Percentiles rank a stretch among this genome's conserved stretches.
Evolutionary conservation across 345 rosid species (phyloP).

Genomic region (Pelargonium nanum): DNA sequence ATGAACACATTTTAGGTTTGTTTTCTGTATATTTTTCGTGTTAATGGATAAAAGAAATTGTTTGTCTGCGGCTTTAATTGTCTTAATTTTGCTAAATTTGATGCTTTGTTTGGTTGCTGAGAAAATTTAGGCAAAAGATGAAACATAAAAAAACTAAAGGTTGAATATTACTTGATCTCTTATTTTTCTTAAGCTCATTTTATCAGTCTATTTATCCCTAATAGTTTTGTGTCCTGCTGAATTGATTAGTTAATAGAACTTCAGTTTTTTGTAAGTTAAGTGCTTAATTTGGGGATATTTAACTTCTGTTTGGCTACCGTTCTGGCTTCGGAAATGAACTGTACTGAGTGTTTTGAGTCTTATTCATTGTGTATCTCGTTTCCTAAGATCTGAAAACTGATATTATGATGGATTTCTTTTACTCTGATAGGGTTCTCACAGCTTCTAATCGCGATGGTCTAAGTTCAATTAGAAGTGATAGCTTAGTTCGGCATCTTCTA

Average conservation of each 20-base stretch:
- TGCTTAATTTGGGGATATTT: not conserved
- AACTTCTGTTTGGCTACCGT: not conserved
- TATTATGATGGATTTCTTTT: not conserved
- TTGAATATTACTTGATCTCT: not conserved
- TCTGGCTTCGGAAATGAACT: not conserved
- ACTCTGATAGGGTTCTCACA: conserved; percentile 35
- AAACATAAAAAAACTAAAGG: not conserved
- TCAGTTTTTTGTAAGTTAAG: not conserved
- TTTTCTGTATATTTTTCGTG: not conserved
- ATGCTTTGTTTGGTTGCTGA: not conserved
- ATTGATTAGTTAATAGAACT: not conserved
- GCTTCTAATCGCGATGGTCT: conserved; percentile 23
- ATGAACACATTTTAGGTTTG: not conserved
- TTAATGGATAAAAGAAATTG: not conserved
- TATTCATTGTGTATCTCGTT: not conserved
- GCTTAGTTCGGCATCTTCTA: conserved; percentile 50
- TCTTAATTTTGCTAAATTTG: not conserved
- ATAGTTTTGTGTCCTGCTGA: no score
- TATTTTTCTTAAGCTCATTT: not conserved
- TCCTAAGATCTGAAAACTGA: not conserved
- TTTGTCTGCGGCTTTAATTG: not conserved
- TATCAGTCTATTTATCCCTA: not conserved
- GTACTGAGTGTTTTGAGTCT: not conserved
- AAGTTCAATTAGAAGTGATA: conserved; percentile 26
- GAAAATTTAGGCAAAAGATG: not conserved